Evolutionary conservation across 371 early-diverging fungal species (phyloP).

Genomic region (Mucor piriformis): DNA sequence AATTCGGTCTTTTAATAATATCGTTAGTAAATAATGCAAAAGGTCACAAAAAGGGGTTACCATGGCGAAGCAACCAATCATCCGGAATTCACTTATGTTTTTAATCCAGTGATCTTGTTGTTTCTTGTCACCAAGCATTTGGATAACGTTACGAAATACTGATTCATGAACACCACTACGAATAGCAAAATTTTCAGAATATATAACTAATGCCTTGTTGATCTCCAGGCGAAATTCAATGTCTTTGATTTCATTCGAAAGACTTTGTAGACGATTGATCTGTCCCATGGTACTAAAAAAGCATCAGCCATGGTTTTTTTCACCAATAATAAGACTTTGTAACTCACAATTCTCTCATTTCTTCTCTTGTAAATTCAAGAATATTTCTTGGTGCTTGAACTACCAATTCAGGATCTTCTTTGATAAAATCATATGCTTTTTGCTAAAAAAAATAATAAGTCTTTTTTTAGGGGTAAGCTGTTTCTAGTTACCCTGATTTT

Average conservation of each 20-base stretch:
- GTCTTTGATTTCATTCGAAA: conserved; percentile 18
- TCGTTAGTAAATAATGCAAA: not conserved
- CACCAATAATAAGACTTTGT: not conserved
- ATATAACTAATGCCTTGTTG: conserved; percentile 31
- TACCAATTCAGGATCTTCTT: conserved; percentile 60
- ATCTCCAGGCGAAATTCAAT: conserved; percentile 18
- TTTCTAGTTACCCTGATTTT: conserved; percentile 38
- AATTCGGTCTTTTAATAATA: conserved; percentile 53
- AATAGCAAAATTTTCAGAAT: conserved; percentile 68
- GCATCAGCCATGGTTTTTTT: not conserved
- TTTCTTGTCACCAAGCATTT: conserved; percentile 61
- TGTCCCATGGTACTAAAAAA: conserved; percentile 59
- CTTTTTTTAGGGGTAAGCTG: not conserved
- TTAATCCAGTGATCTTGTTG: conserved; percentile 61
- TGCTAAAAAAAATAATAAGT: conserved; percentile 3
- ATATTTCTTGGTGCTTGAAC: conserved; percentile 57
- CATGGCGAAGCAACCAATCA: conserved; percentile 76
- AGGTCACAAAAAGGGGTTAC: conserved; percentile 28
- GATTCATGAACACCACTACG: conserved; percentile 63
- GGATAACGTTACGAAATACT: conserved; percentile 59
- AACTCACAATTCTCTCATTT: conserved; percentile 64
- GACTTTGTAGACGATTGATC: conserved; percentile 47
- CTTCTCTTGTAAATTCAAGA: conserved; percentile 59
- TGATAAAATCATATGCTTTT: conserved; percentile 56
- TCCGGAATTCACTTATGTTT: conserved; percentile 51